Percentiles rank a stretch among this genome's conserved stretches.
These are phyloP conservation scores for Chrysoporthe deuterocubensis DNA, from an alignment of 2,329 filamentous ascomycete genomes.

Conservation along the genomic window DNA sequence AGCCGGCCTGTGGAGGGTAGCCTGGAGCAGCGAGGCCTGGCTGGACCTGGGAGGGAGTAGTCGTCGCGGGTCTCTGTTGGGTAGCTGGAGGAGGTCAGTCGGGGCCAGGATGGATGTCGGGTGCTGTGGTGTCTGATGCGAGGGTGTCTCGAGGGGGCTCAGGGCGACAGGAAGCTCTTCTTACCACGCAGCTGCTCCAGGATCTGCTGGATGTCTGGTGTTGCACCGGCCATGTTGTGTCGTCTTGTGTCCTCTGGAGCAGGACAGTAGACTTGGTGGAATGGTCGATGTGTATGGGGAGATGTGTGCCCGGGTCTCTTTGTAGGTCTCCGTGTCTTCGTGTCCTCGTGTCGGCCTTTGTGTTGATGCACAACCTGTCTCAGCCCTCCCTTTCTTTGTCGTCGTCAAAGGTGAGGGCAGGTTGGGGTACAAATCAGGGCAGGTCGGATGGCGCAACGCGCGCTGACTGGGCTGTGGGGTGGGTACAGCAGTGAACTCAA, in stretches of 20 bases:
- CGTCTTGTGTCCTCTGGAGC: not conserved
- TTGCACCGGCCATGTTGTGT: constrained; percentile 27
- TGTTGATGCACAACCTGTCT: too few species aligned
- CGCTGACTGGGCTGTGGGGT: not conserved
- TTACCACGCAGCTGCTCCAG: constrained; percentile 30
- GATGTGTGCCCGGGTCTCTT: not conserved
- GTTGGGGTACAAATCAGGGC: not conserved
- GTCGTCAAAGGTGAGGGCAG: not conserved
- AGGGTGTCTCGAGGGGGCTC: too few species aligned
- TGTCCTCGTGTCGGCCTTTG: too few species aligned
- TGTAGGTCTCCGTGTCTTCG: not conserved
- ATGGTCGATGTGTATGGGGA: not conserved
- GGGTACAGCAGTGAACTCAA: not conserved
- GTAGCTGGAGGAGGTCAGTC: constrained; percentile 18
- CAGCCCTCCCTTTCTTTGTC: not conserved
- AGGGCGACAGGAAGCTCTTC: constrained; percentile 2
- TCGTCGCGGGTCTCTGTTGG: constrained; percentile 24
- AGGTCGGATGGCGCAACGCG: not conserved
- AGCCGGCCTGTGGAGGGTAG: constrained; percentile 26
- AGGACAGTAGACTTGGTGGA: not conserved
- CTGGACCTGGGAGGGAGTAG: constrained; percentile 28
- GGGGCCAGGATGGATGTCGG: not conserved
- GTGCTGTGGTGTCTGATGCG: not conserved
- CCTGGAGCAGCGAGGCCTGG: constrained; percentile 25
- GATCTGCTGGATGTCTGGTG: constrained; percentile 27